Conservation (phyloP, 805 yeast species). For the Starmerella geochares region DNA sequence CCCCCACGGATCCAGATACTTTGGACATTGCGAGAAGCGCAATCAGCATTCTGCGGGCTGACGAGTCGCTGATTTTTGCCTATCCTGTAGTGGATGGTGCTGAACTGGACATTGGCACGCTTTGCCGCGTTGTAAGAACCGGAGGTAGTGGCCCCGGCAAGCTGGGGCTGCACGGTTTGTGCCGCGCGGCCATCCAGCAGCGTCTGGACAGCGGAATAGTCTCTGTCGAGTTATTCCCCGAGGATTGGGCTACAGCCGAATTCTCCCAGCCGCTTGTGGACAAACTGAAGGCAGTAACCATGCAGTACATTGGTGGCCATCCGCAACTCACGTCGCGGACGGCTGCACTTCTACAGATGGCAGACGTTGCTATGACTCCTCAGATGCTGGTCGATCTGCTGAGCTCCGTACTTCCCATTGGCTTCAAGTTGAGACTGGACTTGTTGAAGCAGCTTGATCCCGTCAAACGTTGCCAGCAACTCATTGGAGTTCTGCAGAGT, state of each 20-base stretch:
- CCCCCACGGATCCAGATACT: background rate
- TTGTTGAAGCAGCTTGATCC: slow-evolving; percentile 28
- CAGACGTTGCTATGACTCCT: slow-evolving; percentile 25
- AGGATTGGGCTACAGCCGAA: slow-evolving; percentile 5
- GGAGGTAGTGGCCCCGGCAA: background rate
- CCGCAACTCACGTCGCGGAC: slow-evolving; percentile 13
- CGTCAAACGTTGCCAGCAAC: slow-evolving; percentile 22
- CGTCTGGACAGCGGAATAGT: background rate
- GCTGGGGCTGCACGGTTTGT: slow-evolving; percentile 15
- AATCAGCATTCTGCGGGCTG: background rate
- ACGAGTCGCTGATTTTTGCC: slow-evolving; percentile 13
- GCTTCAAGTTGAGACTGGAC: slow-evolving; percentile 27
- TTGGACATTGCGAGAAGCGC: background rate
- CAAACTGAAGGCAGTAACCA: slow-evolving; percentile 17
- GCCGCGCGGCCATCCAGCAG: slow-evolving; percentile 14
- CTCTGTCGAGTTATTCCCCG: slow-evolving; percentile 5
- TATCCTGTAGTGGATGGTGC: slow-evolving; percentile 6
- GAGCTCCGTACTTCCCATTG: slow-evolving; percentile 31
- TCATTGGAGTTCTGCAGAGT: slow-evolving; percentile 15
- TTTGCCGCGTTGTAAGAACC: slow-evolving; percentile 21
- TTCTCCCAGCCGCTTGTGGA: slow-evolving; percentile 2
- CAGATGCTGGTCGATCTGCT: slow-evolving; percentile 32
- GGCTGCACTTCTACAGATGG: slow-evolving; percentile 18
- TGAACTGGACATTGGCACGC: slow-evolving; percentile 19
- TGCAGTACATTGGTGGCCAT: slow-evolving; percentile 15